A percentile compares a stretch with the other conserved stretches of the same genome.
These are phyloP conservation scores for Microthlaspi erraticum DNA, from an alignment of 345 rosid species.

Conservation along the genomic window DNA sequence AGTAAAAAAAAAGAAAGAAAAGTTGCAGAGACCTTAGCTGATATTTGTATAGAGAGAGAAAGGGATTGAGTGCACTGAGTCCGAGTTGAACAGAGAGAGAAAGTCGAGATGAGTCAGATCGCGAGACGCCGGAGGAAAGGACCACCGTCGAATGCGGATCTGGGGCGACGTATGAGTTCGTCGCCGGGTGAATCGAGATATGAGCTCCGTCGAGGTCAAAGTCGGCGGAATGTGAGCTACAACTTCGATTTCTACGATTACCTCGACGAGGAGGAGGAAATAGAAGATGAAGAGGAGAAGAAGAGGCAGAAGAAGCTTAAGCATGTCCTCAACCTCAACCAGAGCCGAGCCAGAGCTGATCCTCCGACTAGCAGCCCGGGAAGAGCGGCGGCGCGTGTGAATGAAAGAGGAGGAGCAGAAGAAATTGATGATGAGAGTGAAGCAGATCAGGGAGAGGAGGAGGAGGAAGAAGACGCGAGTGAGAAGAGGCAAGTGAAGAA, in stretches of 20 bases:
- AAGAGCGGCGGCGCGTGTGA: constrained; percentile 41
- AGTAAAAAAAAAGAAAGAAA: constrained; percentile 33
- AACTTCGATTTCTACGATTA: constrained; percentile 81
- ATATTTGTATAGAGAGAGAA: constrained; percentile 52
- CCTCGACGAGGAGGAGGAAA: constrained; percentile 63
- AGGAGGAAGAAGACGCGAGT: constrained; percentile 40
- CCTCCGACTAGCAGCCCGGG: constrained; percentile 31
- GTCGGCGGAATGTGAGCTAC: constrained; percentile 81
- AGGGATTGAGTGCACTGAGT: constrained; percentile 35
- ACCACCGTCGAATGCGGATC: constrained; percentile 95
- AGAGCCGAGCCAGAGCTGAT: constrained; percentile 47
- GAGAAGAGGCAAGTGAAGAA: constrained; percentile 41
- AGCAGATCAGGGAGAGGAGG: constrained; percentile 45
- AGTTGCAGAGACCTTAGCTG: constrained; percentile 47
- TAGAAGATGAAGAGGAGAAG: constrained; percentile 60
- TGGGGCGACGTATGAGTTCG: constrained; percentile 51
- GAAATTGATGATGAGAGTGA: constrained; percentile 49
- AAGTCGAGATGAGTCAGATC: constrained; percentile 76
- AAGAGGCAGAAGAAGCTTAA: constrained; percentile 82
- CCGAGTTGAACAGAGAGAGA: constrained; percentile 36
- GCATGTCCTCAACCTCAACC: constrained; percentile 74
- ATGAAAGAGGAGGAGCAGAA: constrained; percentile 47
- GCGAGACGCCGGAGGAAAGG: constrained; percentile 95
- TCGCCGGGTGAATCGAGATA: constrained; percentile 44
- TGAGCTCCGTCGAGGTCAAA: constrained; percentile 67